Evolutionary conservation across 2,329 filamentous ascomycete genomes (phyloP).

Genomic region (Trichophyton simii): DNA sequence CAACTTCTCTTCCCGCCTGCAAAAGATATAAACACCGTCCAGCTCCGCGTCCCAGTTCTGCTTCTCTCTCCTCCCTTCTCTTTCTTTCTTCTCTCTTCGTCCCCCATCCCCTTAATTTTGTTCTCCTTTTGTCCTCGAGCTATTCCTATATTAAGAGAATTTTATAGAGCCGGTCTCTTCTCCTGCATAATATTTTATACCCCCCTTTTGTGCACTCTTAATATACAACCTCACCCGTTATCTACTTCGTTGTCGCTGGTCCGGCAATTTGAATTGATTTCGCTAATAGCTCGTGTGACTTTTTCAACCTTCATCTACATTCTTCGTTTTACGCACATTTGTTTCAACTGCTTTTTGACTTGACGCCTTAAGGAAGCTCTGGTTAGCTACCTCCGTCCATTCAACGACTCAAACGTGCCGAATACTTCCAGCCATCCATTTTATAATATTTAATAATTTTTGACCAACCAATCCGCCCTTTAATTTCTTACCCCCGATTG

Average conservation of each 20-base stretch:
- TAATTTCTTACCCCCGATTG: neutral
- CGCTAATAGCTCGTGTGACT: conserved; percentile 13
- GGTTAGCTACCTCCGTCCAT: conserved; percentile 4
- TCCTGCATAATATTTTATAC: conserved; percentile 5
- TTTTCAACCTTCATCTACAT: neutral
- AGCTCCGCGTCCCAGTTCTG: neutral
- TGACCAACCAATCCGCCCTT: neutral
- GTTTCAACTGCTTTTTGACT: neutral
- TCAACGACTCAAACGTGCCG: conserved; percentile 1
- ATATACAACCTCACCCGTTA: conserved; percentile 8
- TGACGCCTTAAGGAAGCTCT: conserved; percentile 7
- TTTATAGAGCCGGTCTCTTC: conserved; percentile 2
- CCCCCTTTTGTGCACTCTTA: conserved; percentile 7
- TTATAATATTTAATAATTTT: conserved; percentile 5
- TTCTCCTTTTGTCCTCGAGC: conserved; percentile 19
- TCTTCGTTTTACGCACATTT: neutral
- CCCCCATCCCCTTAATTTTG: neutral
- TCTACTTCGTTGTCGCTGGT: conserved; percentile 13
- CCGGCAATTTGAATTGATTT: conserved; percentile 9
- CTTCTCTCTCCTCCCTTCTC: conserved; percentile 2
- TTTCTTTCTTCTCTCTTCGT: neutral
- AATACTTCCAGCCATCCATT: neutral
- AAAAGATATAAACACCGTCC: conserved; percentile 7
- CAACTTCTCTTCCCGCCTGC: conserved; percentile 1
- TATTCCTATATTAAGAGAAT: conserved; percentile 20